Conservation (phyloP, 2,329 filamentous ascomycete species). For the Aspergillus eucalypticola region DNA sequence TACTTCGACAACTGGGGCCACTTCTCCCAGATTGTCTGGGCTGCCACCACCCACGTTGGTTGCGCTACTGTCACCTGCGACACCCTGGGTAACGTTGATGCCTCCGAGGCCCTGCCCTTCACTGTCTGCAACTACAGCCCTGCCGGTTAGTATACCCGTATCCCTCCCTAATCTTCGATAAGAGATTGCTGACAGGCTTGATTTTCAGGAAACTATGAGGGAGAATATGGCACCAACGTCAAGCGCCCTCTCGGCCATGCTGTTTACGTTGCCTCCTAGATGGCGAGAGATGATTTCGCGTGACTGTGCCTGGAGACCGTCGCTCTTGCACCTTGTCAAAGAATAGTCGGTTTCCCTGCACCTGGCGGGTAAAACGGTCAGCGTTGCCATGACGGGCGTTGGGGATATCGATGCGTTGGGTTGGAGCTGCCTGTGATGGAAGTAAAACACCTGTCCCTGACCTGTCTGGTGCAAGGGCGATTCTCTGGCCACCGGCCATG, state of each 20-base stretch:
- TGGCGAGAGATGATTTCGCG: slow-evolving; percentile 1
- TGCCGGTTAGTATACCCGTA: slow-evolving; percentile 58
- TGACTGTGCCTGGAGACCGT: slow-evolving; percentile 9
- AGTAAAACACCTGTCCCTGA: neutral
- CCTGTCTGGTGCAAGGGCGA: neutral
- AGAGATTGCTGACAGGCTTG: slow-evolving; percentile 27
- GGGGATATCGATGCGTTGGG: neutral
- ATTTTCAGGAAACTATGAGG: slow-evolving; percentile 54
- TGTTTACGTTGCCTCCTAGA: slow-evolving; percentile 34
- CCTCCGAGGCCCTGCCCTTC: slow-evolving; percentile 58
- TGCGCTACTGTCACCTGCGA: slow-evolving; percentile 58
- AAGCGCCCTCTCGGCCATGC: slow-evolving; percentile 41
- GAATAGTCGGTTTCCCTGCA: neutral
- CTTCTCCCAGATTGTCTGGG: slow-evolving; percentile 76
- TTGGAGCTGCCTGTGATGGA: neutral
- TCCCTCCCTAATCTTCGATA: too few species aligned
- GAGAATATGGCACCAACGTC: slow-evolving; percentile 58
- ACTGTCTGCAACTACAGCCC: slow-evolving; percentile 87
- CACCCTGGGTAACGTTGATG: slow-evolving; percentile 44
- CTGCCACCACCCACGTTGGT: slow-evolving; percentile 60
- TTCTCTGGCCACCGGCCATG: slow-evolving; percentile 1
- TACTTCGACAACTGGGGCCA: slow-evolving; percentile 71
- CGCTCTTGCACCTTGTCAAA: neutral
- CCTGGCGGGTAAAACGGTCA: neutral
- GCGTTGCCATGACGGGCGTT: neutral